Base-by-base conservation (phyloP, 345 rosid species). In the Triadica sebifera region DNA sequence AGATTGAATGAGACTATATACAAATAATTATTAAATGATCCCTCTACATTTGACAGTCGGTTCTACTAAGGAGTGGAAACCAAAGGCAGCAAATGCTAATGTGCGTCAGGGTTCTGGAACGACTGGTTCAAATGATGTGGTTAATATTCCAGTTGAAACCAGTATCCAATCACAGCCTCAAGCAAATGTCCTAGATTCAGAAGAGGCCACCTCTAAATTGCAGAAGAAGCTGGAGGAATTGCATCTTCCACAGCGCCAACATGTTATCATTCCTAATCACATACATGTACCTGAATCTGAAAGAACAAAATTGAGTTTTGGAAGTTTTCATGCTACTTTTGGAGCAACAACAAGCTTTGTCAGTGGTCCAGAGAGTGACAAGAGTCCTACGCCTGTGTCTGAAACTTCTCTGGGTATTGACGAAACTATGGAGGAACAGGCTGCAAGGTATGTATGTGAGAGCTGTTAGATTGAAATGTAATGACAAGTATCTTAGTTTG, bases 251-350 rank as follows among this genome's bases (percentile, higher is more conserved):
- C 93, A 75, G 67, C 89, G 90, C 17, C 94, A 87, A 75, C 92
- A 91, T 84, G 98, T 94, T 84, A 94, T 94, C 77, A 89, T 94
- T 65, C 97, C 98, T 47, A 84, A 84, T 74, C 96, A 92, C 72
- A 94, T 94, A 70, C 96, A 87, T 79, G 97, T 94, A 75, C 98
- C 97, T 51, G 98, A 94, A 79, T 89, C 96, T 80, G 92, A 90
- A 82, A 88, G 94, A 79, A 85, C 86, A 61, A 94, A 90, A 76
- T 71, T 94, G 81, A 94, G 93, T 86, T 94, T 94, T 84, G 98
- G 98, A 82, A 93, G 98, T 81, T 94, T 94, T 69, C 92, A 88
- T 86, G 87, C 91, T 65, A 87, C 81, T 82, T 92, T 94, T 84
- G 93, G 87, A 65, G 77, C 87, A 60, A 77, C 82, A 22, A 69